phyloP scores from a whole-genome alignment of 306 rosid genomes.

The Castanea mollissima region DNA sequence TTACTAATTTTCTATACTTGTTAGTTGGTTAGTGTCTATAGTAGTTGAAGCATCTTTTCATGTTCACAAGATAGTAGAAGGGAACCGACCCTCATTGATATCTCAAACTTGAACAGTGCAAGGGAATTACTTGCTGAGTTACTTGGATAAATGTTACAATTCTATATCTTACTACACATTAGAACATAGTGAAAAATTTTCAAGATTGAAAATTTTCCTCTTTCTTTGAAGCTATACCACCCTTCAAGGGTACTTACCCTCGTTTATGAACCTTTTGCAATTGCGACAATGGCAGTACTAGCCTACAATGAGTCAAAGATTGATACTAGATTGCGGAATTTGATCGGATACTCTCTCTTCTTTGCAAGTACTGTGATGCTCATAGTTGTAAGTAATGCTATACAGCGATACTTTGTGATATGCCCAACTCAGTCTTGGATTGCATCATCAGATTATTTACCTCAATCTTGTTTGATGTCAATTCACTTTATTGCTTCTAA shows the following conservation, averaged over 20 bases:
- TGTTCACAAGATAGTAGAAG: no score
- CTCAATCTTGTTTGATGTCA: neutral
- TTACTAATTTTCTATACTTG: no score
- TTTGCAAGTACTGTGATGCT: slow-evolving; percentile 51
- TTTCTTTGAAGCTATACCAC: slow-evolving; percentile 52
- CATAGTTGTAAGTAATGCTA: slow-evolving; percentile 57
- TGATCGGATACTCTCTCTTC: slow-evolving; percentile 62
- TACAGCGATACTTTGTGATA: neutral
- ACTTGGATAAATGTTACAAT: neutral
- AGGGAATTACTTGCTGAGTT: no score
- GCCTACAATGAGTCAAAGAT: slow-evolving; percentile 63
- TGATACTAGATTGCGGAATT: slow-evolving; percentile 61
- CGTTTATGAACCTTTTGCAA: slow-evolving; percentile 75
- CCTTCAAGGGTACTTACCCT: slow-evolving; percentile 80
- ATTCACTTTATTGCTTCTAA: neutral
- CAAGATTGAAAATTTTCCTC: slow-evolving; percentile 2
- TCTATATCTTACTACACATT: neutral
- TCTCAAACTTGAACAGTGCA: no score
- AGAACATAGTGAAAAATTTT: neutral
- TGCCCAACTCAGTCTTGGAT: neutral
- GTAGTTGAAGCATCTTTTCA: no score
- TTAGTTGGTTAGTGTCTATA: no score
- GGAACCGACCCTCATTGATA: no score
- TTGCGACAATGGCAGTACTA: slow-evolving; percentile 45
- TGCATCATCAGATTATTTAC: neutral